Evolutionary conservation across 169 alveolate species (phyloP).

Genomic region (Plasmodium knowlesi): DNA sequence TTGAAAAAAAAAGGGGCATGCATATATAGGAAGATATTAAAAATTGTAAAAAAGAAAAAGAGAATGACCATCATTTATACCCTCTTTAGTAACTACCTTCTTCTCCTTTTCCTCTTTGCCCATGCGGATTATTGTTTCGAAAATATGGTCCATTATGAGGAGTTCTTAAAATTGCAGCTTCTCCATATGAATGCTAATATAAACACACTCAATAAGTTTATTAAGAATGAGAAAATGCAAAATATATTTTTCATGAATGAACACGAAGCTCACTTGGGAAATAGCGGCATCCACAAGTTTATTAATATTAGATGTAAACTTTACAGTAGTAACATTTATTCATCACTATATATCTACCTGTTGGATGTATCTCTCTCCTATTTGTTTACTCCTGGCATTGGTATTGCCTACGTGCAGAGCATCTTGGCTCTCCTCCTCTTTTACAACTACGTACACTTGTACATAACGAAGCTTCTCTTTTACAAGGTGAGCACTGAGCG

Average conservation of each 20-base stretch:
- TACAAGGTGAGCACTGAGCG: constrained; percentile 23
- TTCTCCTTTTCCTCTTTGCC: constrained; percentile 26
- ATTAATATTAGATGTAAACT: constrained; percentile 46
- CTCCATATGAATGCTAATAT: constrained; percentile 57
- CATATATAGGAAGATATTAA: constrained; percentile 34
- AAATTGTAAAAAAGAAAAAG: constrained; percentile 48
- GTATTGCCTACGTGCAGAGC: constrained; percentile 35
- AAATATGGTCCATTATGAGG: constrained; percentile 52
- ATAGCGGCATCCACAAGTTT: neutral
- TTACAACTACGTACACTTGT: constrained; percentile 41
- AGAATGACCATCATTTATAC: constrained; percentile 36
- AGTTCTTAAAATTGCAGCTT: constrained; percentile 55
- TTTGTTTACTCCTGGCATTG: constrained; percentile 57
- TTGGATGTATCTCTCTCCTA: constrained; percentile 52
- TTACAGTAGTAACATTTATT: constrained; percentile 31
- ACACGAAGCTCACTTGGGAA: neutral
- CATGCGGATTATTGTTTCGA: constrained; percentile 63
- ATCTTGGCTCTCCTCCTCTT: constrained; percentile 35
- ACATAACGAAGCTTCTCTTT: constrained; percentile 52
- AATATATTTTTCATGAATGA: constrained; percentile 10
- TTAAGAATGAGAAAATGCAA: constrained; percentile 61
- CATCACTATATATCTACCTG: constrained; percentile 48
- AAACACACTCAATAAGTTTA: constrained; percentile 35
- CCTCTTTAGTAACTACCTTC: constrained; percentile 30
- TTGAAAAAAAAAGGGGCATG: constrained; percentile 58